Base-by-base conservation (phyloP, 2,329 filamentous ascomycete species). In the Venturia nashicola region DNA sequence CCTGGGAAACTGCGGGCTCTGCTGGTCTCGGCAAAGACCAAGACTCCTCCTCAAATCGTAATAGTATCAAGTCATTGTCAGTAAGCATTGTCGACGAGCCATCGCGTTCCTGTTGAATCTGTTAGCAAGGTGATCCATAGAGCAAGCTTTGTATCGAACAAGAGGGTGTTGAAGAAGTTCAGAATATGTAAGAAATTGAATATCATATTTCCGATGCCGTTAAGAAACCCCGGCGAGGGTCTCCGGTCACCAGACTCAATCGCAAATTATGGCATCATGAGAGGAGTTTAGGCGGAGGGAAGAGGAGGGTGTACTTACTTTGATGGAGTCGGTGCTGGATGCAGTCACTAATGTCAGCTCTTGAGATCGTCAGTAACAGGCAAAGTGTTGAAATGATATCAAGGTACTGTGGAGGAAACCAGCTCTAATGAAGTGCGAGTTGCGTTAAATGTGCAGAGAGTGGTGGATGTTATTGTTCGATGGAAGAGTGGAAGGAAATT, bases 181-280 rank as follows among this genome's bases (percentile, higher is more conserved):
- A 96, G 91, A 90, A 96, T 96, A 96, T 96, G 91, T 96, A 96
- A 96, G 91, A 93, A 86, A 84, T 85, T 86, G 78, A 91, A 90
- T 95, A 89, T 96, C 91, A 96, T 73, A 71, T 80, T 76, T 84
- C 79, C 83, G 79, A 78, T 74, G 79, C 82, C 87, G 86, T 91
- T 87, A 87, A 83, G 87, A 88, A 81, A 83, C 89, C 86, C 91
- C 85, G 91, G 92, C 91, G 88, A 88, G 91, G 86, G 89, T 80
- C 82, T 90, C 91, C 92, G 85, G 86, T 80, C 80, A 77, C 77
- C 76, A 79, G 82, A 83, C 88, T 97, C 91, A 95, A 93, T 93
- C 91, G 92, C 91, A 97, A 97, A 97, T 96, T 96, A 63, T 63
- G 39, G 36, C 61, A 63, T 63, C 61, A 60, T 60, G 42, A 27